Evolutionary conservation across 1,284 basidiomycete genomes (phyloP).

Genomic region (Trichosporon sp.): DNA sequence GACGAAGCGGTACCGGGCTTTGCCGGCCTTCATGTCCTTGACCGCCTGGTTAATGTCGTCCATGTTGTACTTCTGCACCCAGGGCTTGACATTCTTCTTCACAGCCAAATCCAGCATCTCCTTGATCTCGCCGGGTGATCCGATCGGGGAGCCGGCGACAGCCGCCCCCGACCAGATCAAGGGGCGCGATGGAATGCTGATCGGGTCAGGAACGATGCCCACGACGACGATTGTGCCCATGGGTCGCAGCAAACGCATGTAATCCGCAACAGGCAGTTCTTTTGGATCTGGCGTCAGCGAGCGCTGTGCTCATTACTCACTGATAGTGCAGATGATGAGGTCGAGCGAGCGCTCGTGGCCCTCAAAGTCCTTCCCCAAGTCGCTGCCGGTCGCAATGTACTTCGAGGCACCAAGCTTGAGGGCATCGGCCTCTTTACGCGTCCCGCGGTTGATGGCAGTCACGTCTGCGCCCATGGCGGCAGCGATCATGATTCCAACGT

Average conservation of each 20-base stretch:
- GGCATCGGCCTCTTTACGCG: constrained; percentile 52
- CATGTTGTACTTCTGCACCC: constrained; percentile 40
- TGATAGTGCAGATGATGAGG: constrained; percentile 50
- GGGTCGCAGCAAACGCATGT: constrained; percentile 46
- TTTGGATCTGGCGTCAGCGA: constrained; percentile 8
- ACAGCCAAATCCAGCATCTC: constrained; percentile 46
- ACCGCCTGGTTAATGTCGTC: constrained; percentile 51
- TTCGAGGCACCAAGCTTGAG: constrained; percentile 51
- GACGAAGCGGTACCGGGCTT: constrained; percentile 51
- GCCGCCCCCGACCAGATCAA: constrained; percentile 23
- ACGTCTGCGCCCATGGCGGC: constrained; percentile 59
- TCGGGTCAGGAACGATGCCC: constrained; percentile 40
- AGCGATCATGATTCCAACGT: constrained; percentile 46
- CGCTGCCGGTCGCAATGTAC: constrained; percentile 42
- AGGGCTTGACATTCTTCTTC: constrained; percentile 32
- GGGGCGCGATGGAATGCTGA: constrained; percentile 31
- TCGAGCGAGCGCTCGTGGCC: constrained; percentile 46
- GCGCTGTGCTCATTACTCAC: constrained; percentile 16
- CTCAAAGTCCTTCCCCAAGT: constrained; percentile 27
- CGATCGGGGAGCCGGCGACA: constrained; percentile 37
- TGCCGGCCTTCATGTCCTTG: constrained; percentile 44
- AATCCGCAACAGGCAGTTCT: constrained; percentile 32
- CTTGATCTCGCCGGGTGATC: constrained; percentile 44
- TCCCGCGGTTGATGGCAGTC: constrained; percentile 55
- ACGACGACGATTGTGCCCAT: constrained; percentile 46